phyloP scores from a whole-genome alignment of 805 yeast genomes.

The Candida maltosa region DNA sequence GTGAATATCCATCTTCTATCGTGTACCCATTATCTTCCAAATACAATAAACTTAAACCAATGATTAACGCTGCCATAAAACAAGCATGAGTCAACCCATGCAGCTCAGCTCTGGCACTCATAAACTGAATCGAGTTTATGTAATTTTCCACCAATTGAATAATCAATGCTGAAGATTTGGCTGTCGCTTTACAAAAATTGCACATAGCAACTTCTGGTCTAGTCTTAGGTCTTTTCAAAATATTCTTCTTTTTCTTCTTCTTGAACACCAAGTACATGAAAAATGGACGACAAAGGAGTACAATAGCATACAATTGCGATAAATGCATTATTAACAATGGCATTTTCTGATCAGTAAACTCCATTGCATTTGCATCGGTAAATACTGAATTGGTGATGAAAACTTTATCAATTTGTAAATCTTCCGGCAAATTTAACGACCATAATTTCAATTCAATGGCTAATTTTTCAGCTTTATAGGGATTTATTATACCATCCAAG shows the following conservation, averaged over 20 bases:
- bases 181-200: slow-evolving; percentile 12
- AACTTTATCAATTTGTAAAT: slow-evolving; percentile 21
- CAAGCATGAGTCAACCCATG: slow-evolving; percentile 11
- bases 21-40: slow-evolving; percentile 3
- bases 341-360: slow-evolving; percentile 16
- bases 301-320: slow-evolving; percentile 31
- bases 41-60: slow-evolving; percentile 7
- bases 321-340: slow-evolving; percentile 24
- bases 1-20: slow-evolving; percentile 4
- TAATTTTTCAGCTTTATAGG: slow-evolving; percentile 26
- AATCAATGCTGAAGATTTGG: slow-evolving; percentile 12
- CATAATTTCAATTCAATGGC: slow-evolving; percentile 34
- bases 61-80: slow-evolving; percentile 10
- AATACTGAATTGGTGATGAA: background rate
- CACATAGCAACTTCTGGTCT: slow-evolving; percentile 6
- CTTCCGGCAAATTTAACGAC: slow-evolving; percentile 28
- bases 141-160: slow-evolving; percentile 14
- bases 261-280: slow-evolving; percentile 22
- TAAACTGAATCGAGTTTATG: slow-evolving; percentile 7
- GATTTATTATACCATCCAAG: slow-evolving; percentile 22
- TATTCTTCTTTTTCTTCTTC: slow-evolving; percentile 2
- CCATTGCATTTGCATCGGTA: too few species aligned
- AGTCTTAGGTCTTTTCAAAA: background rate
- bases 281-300: slow-evolving; percentile 40
- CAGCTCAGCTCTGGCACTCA: slow-evolving; percentile 8